Evolutionary conservation across 2,329 filamentous ascomycete species (phyloP), one percentile per base, ranked within the genome.

Genomic region (Tolypocladium amazonense): DNA sequence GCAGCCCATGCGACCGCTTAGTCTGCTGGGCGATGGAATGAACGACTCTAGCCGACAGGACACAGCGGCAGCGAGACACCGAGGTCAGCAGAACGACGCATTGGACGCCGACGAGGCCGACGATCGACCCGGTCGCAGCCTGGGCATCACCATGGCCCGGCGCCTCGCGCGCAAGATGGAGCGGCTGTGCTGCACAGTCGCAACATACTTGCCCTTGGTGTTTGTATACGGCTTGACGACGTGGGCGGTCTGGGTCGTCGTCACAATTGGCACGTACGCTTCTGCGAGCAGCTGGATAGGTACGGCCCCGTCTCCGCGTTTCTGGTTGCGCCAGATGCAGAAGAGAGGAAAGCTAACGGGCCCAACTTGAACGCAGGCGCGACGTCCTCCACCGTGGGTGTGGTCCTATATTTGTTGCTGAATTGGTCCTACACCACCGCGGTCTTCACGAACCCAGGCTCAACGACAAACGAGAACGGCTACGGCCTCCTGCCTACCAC

Each of bases 171-270:
- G 88, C 64, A 84, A 81, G 71, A 58, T 89, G 68, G 92, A 97
- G 80, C 88, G 92, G 56, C 87, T 84, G 69, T 97, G 92, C 79
- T 97, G 92, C 77, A 77, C 81, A 52, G 83, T 86, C 62, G 81
- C 88, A 58, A 89, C 85, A 33, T 96, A 92, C 73, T 90, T 96
- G 66, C 93, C 93, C n/a, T 80, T 97, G 23, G 78, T 79, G 35
- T 96, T 97, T 70, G 90, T 97, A 61, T 97, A 96, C 70, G 83
- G 88, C 59, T 74, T 97, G 65, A 93, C 91, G n/a, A 88, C 88
- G 14, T 99, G 94, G 94, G 92, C 91, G 2, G 84, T 88, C n/a
- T 97, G 89, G 81, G 92, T 96, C 11, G 83, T 92, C 67, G 81
- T 89, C 56, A 86, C 80, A 60, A 89, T 96, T 61, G 89, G 90